Percentiles rank a stretch among this genome's conserved stretches.
These are phyloP conservation scores for Ophiosphaerella herpotricha DNA, from an alignment of 2,329 filamentous ascomycete genomes.

Conservation along the genomic window DNA sequence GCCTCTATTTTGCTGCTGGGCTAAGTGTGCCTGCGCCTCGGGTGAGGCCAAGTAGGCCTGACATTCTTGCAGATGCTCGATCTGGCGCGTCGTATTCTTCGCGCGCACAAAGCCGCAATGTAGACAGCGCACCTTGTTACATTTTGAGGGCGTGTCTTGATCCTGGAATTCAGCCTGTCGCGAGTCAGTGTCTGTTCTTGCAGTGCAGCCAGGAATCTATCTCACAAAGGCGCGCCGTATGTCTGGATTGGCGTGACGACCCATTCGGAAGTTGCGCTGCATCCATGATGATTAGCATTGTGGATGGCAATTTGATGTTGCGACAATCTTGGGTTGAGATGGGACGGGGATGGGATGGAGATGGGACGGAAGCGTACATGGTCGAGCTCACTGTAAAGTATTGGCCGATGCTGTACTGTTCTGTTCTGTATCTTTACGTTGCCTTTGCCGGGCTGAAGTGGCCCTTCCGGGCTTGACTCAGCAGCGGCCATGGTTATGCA, in stretches of 20 bases:
- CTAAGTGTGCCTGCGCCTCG: constrained; percentile 48
- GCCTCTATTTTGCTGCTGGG: constrained; percentile 24
- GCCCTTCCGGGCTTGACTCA: constrained; percentile 1
- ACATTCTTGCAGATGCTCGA: constrained; percentile 55
- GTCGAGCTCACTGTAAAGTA: constrained; percentile 7
- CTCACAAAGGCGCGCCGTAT: constrained; percentile 40
- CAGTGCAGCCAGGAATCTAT: not conserved
- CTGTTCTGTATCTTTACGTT: constrained; percentile 7
- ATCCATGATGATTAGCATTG: constrained; percentile 20
- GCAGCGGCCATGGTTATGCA: not conserved
- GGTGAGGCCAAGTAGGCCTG: constrained; percentile 50
- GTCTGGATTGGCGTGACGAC: constrained; percentile 49
- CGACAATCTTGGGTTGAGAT: not conserved
- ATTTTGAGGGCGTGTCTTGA: constrained; percentile 50
- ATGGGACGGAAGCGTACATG: not conserved
- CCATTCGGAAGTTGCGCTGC: constrained; percentile 21
- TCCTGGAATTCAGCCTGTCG: constrained; percentile 46
- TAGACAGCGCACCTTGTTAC: constrained; percentile 55
- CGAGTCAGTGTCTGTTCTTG: not conserved
- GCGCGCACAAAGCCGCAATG: constrained; percentile 56
- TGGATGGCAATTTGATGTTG: not conserved
- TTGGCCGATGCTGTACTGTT: not conserved
- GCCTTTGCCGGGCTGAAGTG: not conserved
- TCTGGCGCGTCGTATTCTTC: constrained; percentile 57
- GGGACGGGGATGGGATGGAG: not conserved